Evolutionary conservation across 805 yeast genomes (phyloP).

Genomic region (Candida methanosorbosa): DNA sequence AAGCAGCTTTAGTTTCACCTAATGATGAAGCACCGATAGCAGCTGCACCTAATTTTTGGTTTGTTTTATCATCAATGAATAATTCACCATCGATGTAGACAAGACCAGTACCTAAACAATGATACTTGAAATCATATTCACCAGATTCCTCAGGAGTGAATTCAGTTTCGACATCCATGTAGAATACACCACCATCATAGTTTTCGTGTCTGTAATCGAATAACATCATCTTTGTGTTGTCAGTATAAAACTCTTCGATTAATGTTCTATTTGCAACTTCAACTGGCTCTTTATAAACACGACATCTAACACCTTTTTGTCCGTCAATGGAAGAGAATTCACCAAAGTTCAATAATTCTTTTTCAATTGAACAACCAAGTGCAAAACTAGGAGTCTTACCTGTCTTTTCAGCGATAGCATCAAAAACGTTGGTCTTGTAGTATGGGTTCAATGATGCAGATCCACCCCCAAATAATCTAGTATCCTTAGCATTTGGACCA

Average conservation of each 20-base stretch:
- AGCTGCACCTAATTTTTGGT: conserved; percentile 30
- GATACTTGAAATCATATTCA: conserved; percentile 30
- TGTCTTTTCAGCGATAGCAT: conserved; percentile 11
- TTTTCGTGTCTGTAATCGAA: conserved; percentile 16
- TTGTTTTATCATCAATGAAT: conserved; percentile 36
- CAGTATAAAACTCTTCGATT: conserved; percentile 19
- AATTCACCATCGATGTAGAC: conserved; percentile 33
- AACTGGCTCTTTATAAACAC: conserved; percentile 20
- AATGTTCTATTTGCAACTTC: conserved; percentile 14
- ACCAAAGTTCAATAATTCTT: conserved; percentile 10
- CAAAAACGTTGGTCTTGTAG: conserved; percentile 9
- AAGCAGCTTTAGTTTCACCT: conserved; percentile 11
- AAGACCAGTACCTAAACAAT: conserved; percentile 33
- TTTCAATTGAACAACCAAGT: conserved; percentile 24
- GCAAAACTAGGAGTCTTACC: conserved; percentile 19
- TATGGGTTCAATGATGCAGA: conserved; percentile 33
- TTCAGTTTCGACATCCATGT: conserved; percentile 29
- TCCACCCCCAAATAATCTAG: conserved; percentile 50
- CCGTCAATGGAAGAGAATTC: conserved; percentile 9
- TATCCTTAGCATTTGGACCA: conserved; percentile 46
- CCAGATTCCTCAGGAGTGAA: conserved; percentile 29
- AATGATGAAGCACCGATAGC: conserved; percentile 26
- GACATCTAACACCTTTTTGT: conserved; percentile 19
- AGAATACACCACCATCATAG: conserved; percentile 21
- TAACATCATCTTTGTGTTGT: conserved; percentile 10